These are phyloP conservation scores for Borovskyia barvae DNA, from an alignment of 208 protist species.

Conservation along the genomic window DNA sequence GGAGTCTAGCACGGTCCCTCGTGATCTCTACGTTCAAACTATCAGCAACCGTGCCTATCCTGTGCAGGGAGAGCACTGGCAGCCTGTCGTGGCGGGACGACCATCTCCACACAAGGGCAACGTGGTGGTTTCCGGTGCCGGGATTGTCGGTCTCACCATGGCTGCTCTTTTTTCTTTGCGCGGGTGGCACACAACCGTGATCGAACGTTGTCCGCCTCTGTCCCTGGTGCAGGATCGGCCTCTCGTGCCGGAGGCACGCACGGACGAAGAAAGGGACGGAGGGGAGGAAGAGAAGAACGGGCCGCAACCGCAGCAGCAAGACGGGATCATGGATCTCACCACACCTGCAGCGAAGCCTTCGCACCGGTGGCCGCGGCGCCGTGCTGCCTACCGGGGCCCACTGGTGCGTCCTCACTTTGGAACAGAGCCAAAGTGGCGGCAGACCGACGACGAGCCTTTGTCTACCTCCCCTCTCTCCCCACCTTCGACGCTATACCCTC, in stretches of 20 bases:
- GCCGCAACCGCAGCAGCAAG: no score
- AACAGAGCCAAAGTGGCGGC: not conserved
- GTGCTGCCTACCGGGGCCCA: conserved; percentile 11
- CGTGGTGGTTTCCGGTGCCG: conserved; percentile 82
- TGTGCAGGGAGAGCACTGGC: conserved; percentile 71
- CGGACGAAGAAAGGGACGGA: not conserved
- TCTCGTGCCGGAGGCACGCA: not conserved
- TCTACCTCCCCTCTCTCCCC: not conserved
- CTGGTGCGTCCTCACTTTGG: conserved; percentile 25
- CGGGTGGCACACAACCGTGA: conserved; percentile 86
- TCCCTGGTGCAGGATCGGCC: conserved; percentile 9
- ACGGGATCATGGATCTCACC: not conserved
- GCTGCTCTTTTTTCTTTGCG: conserved; percentile 70
- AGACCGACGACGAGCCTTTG: not conserved
- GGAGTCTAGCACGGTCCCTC: conserved; percentile 50
- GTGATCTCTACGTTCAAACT: conserved; percentile 67
- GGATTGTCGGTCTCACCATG: conserved; percentile 75
- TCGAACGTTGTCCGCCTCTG: conserved; percentile 55
- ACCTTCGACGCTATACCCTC: conserved; percentile 13
- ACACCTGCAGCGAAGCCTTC: not conserved
- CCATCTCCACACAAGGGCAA: conserved; percentile 83
- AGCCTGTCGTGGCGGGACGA: conserved; percentile 59
- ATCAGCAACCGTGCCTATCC: conserved; percentile 91
- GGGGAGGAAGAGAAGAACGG: not conserved
- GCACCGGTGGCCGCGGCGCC: not conserved